These are phyloP conservation scores for Lecanicillium sp. DNA, from an alignment of 2,329 filamentous ascomycete genomes.

Conservation along the genomic window DNA sequence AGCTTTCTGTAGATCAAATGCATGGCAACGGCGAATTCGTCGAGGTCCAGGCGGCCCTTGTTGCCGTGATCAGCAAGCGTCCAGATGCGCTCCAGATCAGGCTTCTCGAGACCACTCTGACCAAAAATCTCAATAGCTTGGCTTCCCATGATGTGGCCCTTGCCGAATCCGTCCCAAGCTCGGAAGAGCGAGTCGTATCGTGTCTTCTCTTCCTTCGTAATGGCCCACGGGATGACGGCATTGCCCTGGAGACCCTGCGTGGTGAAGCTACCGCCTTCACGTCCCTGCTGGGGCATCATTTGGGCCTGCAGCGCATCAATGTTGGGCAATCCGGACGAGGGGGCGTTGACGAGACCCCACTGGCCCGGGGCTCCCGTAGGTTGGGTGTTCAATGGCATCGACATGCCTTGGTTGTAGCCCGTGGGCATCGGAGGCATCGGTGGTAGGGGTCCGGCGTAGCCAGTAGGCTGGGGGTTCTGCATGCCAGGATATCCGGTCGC, in stretches of 20 bases:
- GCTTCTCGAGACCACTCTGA: conserved; percentile 87
- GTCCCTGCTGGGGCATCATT: conserved; percentile 95
- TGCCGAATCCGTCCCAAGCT: conserved; percentile 91
- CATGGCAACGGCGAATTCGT: conserved; percentile 98
- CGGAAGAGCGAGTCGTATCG: conserved; percentile 93
- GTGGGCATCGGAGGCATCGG: conserved; percentile 77
- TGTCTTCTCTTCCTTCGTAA: conserved; percentile 97
- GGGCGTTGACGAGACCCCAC: conserved; percentile 97
- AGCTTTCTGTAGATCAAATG: conserved; percentile 97
- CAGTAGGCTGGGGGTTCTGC: conserved; percentile 65
- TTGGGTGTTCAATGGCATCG: conserved; percentile 74
- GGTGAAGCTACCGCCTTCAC: conserved; percentile 76
- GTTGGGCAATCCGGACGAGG: conserved; percentile 81
- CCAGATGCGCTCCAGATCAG: conserved; percentile 89
- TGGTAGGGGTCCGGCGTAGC: conserved; percentile 79
- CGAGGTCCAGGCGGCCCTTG: conserved; percentile 87
- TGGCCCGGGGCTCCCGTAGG: conserved; percentile 90
- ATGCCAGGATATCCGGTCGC: conserved; percentile 61
- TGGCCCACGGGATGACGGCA: conserved; percentile 94
- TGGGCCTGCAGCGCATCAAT: conserved; percentile 87
- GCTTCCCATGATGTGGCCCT: conserved; percentile 85
- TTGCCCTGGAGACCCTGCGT: conserved; percentile 86
- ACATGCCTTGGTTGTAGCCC: conserved; percentile 56
- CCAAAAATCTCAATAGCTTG: conserved; percentile 96
- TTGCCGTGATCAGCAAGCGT: conserved; percentile 91